These are phyloP conservation scores for Solanum pinnatisectum DNA, from an alignment of 257 asterid genomes.

Conservation along the genomic window DNA sequence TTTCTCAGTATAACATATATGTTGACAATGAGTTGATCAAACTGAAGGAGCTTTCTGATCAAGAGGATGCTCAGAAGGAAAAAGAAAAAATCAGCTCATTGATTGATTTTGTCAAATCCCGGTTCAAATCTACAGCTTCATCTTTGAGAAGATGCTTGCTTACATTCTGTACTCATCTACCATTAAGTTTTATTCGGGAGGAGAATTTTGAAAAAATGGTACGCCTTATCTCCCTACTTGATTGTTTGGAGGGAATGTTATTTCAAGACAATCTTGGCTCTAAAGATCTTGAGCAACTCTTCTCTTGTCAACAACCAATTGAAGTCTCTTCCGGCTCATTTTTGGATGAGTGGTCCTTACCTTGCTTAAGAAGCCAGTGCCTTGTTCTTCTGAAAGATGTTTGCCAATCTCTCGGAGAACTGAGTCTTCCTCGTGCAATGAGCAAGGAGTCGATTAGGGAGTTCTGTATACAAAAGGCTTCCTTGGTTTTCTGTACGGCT, in stretches of 20 bases:
- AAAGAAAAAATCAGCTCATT: background rate
- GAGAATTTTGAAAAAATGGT: background rate
- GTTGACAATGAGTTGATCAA: background rate
- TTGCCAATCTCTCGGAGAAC: background rate
- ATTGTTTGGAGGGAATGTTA: background rate
- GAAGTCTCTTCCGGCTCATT: background rate
- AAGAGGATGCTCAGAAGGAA: background rate
- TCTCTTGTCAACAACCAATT: background rate
- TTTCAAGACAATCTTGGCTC: background rate
- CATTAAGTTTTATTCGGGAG: background rate
- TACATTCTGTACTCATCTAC: constrained; percentile 3
- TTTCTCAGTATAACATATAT: constrained; percentile 18
- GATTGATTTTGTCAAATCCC: background rate
- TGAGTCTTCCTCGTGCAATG: background rate
- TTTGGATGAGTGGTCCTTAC: background rate
- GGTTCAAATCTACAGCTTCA: background rate
- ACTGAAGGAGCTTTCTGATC: background rate
- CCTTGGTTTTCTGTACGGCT: constrained; percentile 1
- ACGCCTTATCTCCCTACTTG: background rate
- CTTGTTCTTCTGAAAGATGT: background rate
- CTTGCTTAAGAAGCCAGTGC: background rate
- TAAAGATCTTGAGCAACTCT: background rate
- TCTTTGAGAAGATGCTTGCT: constrained; percentile 3
- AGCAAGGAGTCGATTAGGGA: background rate
- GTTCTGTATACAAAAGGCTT: background rate